Base-by-base conservation (phyloP, 2,329 filamentous ascomycete genomes). In the Pseudogymnoascus sp. region DNA sequence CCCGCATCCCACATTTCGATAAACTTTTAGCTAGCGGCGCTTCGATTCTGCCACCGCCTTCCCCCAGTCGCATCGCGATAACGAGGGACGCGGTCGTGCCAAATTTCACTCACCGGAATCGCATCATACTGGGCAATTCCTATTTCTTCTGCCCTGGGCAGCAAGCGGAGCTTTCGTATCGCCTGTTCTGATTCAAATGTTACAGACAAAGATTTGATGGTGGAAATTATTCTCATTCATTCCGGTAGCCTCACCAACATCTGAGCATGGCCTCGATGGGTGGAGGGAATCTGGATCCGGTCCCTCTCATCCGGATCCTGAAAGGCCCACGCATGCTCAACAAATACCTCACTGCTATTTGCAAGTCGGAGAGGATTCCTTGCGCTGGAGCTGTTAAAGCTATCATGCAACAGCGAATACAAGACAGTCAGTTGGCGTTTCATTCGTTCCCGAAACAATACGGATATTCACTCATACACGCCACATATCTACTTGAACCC, bases 321-420 rank as follows among this genome's bases (percentile, higher is more conserved):
- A 69, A 60, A 59, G 34, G 63, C 46, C 65, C 66, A 60, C 69
- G 68, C 28, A 65, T 70, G 60, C 63, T 73, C 49, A 73, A 73
- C 65, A 70, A 63, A 61, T 65, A 65, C 31, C 68, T 74, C 2
- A 64, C 66, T 18, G 36, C 21, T 2, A 74, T 97, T 68, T 89
- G 93, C 72, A 83, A 85, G 66, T 79, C 84, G 65, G 90, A 96
- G 77, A 84, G 86, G 56, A 79, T 96, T 37, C 83, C 85, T 68
- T 88, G 90, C 65, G 90, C 88, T 28, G 95, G 95, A 18, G 49
- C 49, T 56, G 88, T 95, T 71, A 99, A 99, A 80, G 85, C 86
- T 36, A 84, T 89, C 43, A 79, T 97, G 65, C 92, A 96, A 76
- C 78, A 79, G 64, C 88, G 93, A 70, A 89, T 97, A 65, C 84